Evolutionary conservation across 176 grass and related monocot species (phyloP).

Genomic region (Oryza coarctata): DNA sequence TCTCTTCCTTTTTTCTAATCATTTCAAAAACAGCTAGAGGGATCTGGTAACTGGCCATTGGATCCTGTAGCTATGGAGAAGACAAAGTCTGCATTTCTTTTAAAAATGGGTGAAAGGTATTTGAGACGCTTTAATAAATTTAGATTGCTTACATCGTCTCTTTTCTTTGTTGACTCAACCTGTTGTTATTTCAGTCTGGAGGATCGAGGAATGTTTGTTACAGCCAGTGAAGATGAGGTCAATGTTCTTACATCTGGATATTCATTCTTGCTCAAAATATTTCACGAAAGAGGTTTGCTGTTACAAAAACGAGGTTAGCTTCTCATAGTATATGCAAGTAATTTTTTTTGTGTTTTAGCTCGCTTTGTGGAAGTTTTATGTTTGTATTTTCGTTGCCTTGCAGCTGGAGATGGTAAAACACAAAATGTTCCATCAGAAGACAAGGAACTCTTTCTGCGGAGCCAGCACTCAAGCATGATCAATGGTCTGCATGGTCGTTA

Average conservation of each 20-base stretch:
- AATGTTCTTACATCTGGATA: slow-evolving; percentile 85
- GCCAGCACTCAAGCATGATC: slow-evolving; percentile 97
- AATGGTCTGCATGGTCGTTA: slow-evolving; percentile 94
- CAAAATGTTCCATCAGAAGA: slow-evolving; percentile 59
- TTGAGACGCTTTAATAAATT: slow-evolving; percentile 19
- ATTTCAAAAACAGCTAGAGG: slow-evolving; percentile 69
- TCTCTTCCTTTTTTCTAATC: slow-evolving; percentile 1
- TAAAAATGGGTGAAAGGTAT: slow-evolving; percentile 98
- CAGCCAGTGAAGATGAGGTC: slow-evolving; percentile 84
- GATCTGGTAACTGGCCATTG: slow-evolving; percentile 95
- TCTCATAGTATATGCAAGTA: slow-evolving; percentile 18
- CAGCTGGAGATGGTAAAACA: slow-evolving; percentile 54
- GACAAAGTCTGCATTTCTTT: slow-evolving; percentile 88
- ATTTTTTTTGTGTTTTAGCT: slow-evolving; percentile 9
- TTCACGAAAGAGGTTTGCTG: slow-evolving; percentile 73
- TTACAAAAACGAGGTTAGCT: slow-evolving; percentile 66
- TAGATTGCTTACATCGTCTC: slow-evolving; percentile 15
- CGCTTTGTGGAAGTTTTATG: slow-evolving; percentile 21
- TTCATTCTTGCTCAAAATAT: slow-evolving; percentile 87
- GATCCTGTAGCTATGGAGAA: slow-evolving; percentile 83
- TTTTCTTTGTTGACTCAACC: slow-evolving; percentile 23
- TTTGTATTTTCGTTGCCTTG: slow-evolving; percentile 28
- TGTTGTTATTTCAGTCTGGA: slow-evolving; percentile 60
- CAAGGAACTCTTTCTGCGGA: slow-evolving; percentile 72
- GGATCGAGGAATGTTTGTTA: slow-evolving; percentile 65